These are phyloP conservation scores for Hygrophorus pudorinus DNA, from an alignment of 768 basidiomycete species.

Conservation along the genomic window DNA sequence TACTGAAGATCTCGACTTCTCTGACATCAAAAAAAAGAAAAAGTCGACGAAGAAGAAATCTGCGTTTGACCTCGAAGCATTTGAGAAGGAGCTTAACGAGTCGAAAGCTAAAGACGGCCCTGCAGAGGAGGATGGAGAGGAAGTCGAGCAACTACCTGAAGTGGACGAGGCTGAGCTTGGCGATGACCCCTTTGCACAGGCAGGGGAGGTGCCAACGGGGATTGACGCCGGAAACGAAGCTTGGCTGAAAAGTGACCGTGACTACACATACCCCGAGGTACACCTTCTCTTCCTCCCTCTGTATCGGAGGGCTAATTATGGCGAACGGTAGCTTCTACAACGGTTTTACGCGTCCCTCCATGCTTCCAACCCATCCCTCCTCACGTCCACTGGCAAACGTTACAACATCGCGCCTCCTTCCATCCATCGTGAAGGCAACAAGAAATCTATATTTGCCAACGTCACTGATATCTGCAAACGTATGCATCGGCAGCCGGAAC, in stretches of 20 bases:
- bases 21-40: constrained; percentile 96
- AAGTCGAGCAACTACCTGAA: constrained; percentile 55
- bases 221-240: constrained; percentile 73
- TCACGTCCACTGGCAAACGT: constrained; percentile 77
- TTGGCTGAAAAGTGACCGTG: constrained; percentile 89
- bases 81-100: constrained; percentile 83
- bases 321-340: constrained; percentile 61
- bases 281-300: constrained; percentile 9
- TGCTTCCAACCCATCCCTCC: constrained; percentile 86
- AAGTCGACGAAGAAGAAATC: constrained; percentile 82
- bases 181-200: constrained; percentile 74
- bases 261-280: constrained; percentile 94
- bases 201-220: constrained; percentile 41
- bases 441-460: constrained; percentile 96
- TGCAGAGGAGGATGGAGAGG: constrained; percentile 44
- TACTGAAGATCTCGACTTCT: constrained; percentile 83
- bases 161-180: constrained; percentile 80
- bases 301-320: constrained; percentile 1
- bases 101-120: constrained; percentile 54
- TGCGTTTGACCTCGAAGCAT: constrained; percentile 83
- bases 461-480: constrained; percentile 95
- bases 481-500: constrained; percentile 97
- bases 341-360: constrained; percentile 90
- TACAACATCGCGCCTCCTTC: constrained; percentile 97
- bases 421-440: constrained; percentile 91